Evolutionary conservation across 1,139 yeast genomes (phyloP), one percentile per base, ranked within the genome.

Genomic region (Candida sojae): DNA sequence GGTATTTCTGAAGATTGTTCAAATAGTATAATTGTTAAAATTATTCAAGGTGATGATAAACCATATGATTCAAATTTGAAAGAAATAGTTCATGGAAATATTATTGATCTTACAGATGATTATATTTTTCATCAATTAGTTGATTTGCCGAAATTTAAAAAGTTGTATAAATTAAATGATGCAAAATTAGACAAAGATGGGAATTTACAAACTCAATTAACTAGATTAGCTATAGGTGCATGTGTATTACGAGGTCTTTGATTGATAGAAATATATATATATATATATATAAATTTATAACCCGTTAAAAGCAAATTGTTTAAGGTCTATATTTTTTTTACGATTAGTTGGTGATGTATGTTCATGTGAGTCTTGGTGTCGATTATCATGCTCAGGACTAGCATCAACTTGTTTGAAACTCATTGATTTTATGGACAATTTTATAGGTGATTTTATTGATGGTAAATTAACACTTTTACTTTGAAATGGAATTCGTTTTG

Each of bases 161-260:
- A 75, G 50, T 49, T 72, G 10, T 75, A 70, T 53, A 75, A 74
- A 53, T 54, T 74, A 30, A 70, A 68, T 53, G 77, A 68, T 50
- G 67, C 67, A 5, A 63, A 56, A 13, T 32, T 57, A 11, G 34
- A 51, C 2, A 55, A 48, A 4, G 56, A 57, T 33, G 56, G 46
- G 9, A 40, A 49, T 13, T 43, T 53, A 12, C 75, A 70, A 51
- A 57, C 49, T 1, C 57, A 58, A 35, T 59, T 69, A 34, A 66
- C 78, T 3, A 58, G 71, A 44, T 62, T 71, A 47, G 73, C 73
- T 1, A 69, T 75, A 21, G 72, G 72, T 4, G 70, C 75, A 12
- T 69, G 77, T 59, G 57, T 70, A 21, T 57, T 73, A 40, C 58
- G 79, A 45, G 79, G 79, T 1, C 56, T 21, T 6, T 12, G 17